Conservation (phyloP, 2,329 filamentous ascomycete species). For the Penicillium sp. region DNA sequence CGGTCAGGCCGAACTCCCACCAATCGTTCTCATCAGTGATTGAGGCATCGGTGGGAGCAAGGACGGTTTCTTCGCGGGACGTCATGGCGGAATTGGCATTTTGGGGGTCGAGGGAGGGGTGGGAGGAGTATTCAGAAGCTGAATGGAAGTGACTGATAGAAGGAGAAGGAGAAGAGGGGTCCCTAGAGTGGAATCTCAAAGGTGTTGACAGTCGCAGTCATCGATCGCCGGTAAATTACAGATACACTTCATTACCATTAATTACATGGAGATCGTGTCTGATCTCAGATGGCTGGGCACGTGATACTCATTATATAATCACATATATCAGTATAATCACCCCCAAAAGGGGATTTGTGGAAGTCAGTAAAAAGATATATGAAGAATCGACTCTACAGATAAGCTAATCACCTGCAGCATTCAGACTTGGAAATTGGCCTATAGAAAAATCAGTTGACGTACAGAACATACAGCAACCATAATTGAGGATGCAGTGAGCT, state of each 20-base stretch:
- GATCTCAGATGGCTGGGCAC: no score
- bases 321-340: no score
- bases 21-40: constrained; percentile 57
- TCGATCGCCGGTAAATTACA: constrained; percentile 21
- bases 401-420: no score
- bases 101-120: constrained; percentile 18
- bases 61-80: constrained; percentile 49
- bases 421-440: no score
- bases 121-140: neutral
- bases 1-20: constrained; percentile 60
- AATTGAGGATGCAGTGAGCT: no score
- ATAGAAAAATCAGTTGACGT: no score
- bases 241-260: constrained; percentile 15
- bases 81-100: constrained; percentile 45
- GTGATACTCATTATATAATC: no score
- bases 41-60: constrained; percentile 47
- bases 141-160: neutral
- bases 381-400: no score
- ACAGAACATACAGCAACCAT: no score
- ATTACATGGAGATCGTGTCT: constrained; percentile 10
- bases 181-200: constrained; percentile 13
- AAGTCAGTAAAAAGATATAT: no score
- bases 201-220: constrained; percentile 12
- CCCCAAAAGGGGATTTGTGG: no score
- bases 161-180: constrained; percentile 3